A percentile compares a stretch with the other conserved stretches of the same genome.
These are phyloP conservation scores for Wakefieldia striispora DNA, from an alignment of 768 basidiomycete species.

Conservation along the genomic window DNA sequence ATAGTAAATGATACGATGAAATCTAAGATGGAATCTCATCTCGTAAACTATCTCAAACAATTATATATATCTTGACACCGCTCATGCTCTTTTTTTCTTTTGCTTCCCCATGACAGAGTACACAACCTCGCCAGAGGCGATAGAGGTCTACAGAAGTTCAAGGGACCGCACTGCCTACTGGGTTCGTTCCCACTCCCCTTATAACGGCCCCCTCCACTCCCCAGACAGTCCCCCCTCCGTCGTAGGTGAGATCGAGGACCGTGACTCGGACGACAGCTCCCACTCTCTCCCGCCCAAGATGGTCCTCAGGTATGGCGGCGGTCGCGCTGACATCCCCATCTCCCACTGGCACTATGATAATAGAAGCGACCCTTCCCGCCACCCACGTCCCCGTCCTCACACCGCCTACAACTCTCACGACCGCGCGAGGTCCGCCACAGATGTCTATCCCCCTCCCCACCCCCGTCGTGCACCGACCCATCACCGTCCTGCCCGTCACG, in stretches of 20 bases:
- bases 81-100: conserved; percentile 11
- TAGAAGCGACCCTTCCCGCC: conserved; percentile 6
- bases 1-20: too few species aligned
- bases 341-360: conserved; percentile 40
- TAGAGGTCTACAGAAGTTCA: conserved; percentile 55
- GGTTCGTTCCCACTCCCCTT: conserved; percentile 48
- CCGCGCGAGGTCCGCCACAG: conserved; percentile 39
- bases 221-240: conserved; percentile 56
- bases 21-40: too few species aligned
- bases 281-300: conserved; percentile 65
- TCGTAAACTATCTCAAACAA: conserved; percentile 9
- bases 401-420: conserved; percentile 33
- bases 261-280: conserved; percentile 41
- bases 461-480: conserved; percentile 12
- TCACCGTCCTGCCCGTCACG: conserved; percentile 13
- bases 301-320: conserved; percentile 66
- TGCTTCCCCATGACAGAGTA: conserved; percentile 59
- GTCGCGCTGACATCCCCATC: conserved; percentile 63
- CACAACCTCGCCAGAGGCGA: conserved; percentile 55
- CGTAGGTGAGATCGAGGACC: conserved; percentile 38
- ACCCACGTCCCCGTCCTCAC: conserved; percentile 26
- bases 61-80: conserved; percentile 22
- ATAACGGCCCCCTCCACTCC: conserved; percentile 44
- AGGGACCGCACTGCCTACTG: conserved; percentile 64
- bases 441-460: conserved; percentile 30